Evolutionary conservation across 148 eudicot genomes (phyloP).

Genomic region (Chenopodium album): DNA sequence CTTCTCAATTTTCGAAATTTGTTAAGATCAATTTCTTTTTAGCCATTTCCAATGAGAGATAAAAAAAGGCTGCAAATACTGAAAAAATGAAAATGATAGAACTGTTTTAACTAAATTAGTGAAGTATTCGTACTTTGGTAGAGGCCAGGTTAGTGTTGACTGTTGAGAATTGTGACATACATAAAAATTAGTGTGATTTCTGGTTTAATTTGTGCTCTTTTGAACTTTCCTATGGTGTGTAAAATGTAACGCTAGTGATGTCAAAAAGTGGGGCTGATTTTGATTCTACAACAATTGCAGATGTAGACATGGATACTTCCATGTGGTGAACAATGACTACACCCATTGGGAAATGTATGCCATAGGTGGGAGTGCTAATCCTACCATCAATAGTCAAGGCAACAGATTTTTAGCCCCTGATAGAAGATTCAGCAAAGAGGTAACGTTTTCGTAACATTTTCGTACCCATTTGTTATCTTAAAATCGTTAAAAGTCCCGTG

Average conservation of each 20-base stretch:
- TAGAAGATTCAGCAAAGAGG: conserved; percentile 56
- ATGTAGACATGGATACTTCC: conserved; percentile 79
- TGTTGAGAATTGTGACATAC: background rate
- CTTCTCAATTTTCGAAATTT: no score
- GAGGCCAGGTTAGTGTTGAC: background rate
- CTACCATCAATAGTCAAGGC: conserved; percentile 78
- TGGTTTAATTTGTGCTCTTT: background rate
- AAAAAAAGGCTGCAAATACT: background rate
- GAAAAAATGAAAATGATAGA: background rate
- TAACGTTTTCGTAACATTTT: conserved; percentile 5
- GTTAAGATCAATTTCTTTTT: no score
- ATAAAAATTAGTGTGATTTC: background rate
- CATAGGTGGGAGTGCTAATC: conserved; percentile 72
- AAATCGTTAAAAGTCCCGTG: background rate
- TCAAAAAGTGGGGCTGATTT: conserved; percentile 13
- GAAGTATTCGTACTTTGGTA: background rate
- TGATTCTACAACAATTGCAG: conserved; percentile 36
- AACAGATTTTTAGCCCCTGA: conserved; percentile 69
- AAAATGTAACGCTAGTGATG: background rate
- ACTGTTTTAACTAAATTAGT: background rate
- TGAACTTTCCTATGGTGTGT: background rate
- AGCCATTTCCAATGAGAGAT: background rate
- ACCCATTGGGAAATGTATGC: conserved; percentile 91
- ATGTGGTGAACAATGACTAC: conserved; percentile 82
- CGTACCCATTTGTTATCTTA: background rate